phyloP scores from a whole-genome alignment of 345 rosid genomes.

The Hirschfeldia incana region DNA sequence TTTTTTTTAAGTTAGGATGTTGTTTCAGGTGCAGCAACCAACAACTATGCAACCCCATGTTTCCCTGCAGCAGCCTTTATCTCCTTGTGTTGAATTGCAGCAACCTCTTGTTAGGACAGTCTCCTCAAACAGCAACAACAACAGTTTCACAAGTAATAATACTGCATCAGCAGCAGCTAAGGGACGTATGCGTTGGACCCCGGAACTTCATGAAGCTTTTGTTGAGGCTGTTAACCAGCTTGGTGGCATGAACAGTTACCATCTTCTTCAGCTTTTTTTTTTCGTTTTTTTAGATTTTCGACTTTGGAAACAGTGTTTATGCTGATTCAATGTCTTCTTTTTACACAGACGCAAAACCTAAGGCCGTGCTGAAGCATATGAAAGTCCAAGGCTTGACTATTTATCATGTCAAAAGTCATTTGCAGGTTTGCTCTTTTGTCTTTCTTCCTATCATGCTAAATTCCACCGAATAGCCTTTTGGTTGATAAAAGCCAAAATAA shows the following conservation, averaged over 20 bases:
- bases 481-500: neutral
- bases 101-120: slow-evolving; percentile 46
- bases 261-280: neutral
- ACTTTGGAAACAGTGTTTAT: slow-evolving; percentile 18
- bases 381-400: slow-evolving; percentile 83
- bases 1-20: too few relatives aligned
- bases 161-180: slow-evolving; percentile 25
- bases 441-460: neutral
- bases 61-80: slow-evolving; percentile 51
- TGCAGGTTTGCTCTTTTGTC: slow-evolving; percentile 57
- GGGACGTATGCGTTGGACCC: slow-evolving; percentile 96
- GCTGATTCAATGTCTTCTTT: slow-evolving; percentile 27
- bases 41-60: slow-evolving; percentile 38
- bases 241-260: slow-evolving; percentile 75
- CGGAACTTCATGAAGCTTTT: slow-evolving; percentile 86
- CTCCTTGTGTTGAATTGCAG: neutral
- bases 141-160: slow-evolving; percentile 2
- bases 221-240: slow-evolving; percentile 86
- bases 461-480: neutral
- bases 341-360: slow-evolving; percentile 79
- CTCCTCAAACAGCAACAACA: slow-evolving; percentile 45
- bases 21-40: slow-evolving; percentile 47
- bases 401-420: slow-evolving; percentile 92
- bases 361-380: slow-evolving; percentile 86
- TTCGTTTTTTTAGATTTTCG: neutral